Percentiles rank a stretch among this genome's conserved stretches.
phyloP scores from a whole-genome alignment of 2,329 filamentous ascomycete species.

The Cercospora sojina region DNA sequence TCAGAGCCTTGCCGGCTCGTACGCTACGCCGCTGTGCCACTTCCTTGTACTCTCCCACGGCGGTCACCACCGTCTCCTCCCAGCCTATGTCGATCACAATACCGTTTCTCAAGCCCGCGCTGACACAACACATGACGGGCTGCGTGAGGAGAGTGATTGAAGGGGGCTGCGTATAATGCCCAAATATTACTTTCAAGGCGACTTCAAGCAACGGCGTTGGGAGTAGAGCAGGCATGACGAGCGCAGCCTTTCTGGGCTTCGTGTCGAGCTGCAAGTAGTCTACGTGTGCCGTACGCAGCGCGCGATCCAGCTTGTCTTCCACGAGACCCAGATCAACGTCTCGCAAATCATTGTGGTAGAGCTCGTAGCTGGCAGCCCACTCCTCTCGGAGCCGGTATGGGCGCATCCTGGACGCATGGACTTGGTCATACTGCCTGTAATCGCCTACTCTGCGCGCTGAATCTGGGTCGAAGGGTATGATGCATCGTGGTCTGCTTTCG shows the following conservation, averaged over 20 bases:
- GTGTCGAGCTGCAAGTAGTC: conserved; percentile 72
- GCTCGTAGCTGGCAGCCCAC: conserved; percentile 67
- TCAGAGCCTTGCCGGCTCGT: conserved; percentile 70
- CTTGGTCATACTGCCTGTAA: conserved; percentile 56
- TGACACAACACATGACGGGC: conserved; percentile 70
- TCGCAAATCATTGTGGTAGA: conserved; percentile 76
- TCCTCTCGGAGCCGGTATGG: conserved; percentile 52
- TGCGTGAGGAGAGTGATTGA: conserved; percentile 77
- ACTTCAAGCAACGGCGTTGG: conserved; percentile 76
- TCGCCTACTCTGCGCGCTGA: conserved; percentile 76
- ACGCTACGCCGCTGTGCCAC: conserved; percentile 68
- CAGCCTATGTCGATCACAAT: conserved; percentile 89
- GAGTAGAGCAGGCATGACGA: conserved; percentile 74
- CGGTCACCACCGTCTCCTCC: conserved; percentile 82
- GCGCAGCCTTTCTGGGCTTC: conserved; percentile 65
- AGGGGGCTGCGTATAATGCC: conserved; percentile 74
- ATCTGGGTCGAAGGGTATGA: conserved; percentile 70
- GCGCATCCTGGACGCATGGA: conserved; percentile 14
- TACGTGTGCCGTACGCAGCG: conserved; percentile 76
- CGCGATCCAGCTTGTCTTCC: conserved; percentile 81
- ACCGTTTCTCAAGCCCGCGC: conserved; percentile 80
- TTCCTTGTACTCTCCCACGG: conserved; percentile 87
- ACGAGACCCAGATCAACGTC: conserved; percentile 74
- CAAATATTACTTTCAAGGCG: conserved; percentile 75
- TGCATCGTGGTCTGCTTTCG: conserved; percentile 71